Evolutionary conservation across 2,329 filamentous ascomycete species (phyloP), one percentile per base, ranked within the genome.

Genomic region (Ceratocystiopsis minuta): DNA sequence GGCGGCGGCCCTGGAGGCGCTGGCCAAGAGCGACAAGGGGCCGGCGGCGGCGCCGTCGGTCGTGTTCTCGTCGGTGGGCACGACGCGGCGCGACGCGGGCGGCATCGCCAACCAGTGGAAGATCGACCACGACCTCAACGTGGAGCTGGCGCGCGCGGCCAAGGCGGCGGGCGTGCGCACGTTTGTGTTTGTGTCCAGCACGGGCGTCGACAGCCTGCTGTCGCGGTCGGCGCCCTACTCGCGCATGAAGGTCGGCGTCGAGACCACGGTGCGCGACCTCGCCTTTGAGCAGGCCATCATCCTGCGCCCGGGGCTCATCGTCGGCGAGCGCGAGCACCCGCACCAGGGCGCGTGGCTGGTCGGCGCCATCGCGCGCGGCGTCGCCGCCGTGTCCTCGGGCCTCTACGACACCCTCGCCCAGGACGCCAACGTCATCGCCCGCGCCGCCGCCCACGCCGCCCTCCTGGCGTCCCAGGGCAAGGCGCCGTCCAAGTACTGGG

Each of bases 121-220:
- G 55, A 82, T 95, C 49, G 88, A 95, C 62, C 74, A 86, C 55
- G 85, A 90, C 54, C 66, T 94, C 37, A 93, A 93, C 59, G 59
- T 92, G 39, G 77, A 79, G 49, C 67, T 93, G 18, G 86, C 83
- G 4, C 69, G 71, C 46, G 76, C 80, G 0, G 84, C 87, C 36
- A 83, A 79, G 54, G 70, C 68, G 4, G 73, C 77, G 1, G 84
- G 84, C 33, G 70, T 74, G 12, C 74, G 74, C 49, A 79, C 78
- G 2, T 92, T 80, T 54, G 77, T 95, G 17, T 76, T 92, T 48
- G 68, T 93, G 43, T 86, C 80, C 1, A 67, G 69, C 17, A 62
- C 52, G 1, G 68, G 69, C 43, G 68, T 62, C 1, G 59, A 65
- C 16, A 54, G 62, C 14, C 20, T 67, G 34, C 28, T 62, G 31